Conservation (phyloP, 352 stramenopile genomes). For the Globisporangium apiculatum region DNA sequence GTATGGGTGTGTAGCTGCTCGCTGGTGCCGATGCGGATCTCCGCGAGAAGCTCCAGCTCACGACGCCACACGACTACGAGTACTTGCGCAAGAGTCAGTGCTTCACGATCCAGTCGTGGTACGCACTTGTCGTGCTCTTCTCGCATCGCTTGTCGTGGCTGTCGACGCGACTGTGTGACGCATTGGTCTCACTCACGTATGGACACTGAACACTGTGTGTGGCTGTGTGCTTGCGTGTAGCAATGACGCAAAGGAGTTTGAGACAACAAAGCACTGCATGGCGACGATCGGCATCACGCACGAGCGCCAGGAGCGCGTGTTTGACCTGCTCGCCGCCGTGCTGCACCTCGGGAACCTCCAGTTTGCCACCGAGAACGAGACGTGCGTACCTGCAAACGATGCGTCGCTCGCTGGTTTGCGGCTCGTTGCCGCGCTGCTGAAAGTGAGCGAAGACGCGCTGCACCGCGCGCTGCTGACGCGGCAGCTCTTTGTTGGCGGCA, state of each 20-base stretch:
- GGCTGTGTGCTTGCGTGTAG: neutral
- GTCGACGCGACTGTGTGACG: neutral
- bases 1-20: constrained; percentile 30
- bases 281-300: constrained; percentile 82
- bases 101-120: constrained; percentile 68
- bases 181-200: neutral
- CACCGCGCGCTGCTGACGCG: constrained; percentile 70
- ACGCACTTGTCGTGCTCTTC: constrained; percentile 9
- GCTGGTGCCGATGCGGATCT: constrained; percentile 69
- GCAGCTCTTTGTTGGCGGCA: constrained; percentile 83
- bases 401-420: constrained; percentile 37
- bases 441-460: constrained; percentile 71
- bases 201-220: neutral
- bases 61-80: constrained; percentile 76
- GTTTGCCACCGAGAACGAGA: constrained; percentile 81
- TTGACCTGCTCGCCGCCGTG: constrained; percentile 81
- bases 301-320: constrained; percentile 76
- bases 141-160: neutral
- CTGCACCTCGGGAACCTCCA: constrained; percentile 85
- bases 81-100: constrained; percentile 87
- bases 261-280: constrained; percentile 80
- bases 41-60: constrained; percentile 58
- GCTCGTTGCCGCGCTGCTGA: constrained; percentile 65
- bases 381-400: constrained; percentile 49
- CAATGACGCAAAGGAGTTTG: constrained; percentile 81